Evolutionary conservation across 768 basidiomycete genomes (phyloP).

Genomic region (Boletellus ananas): DNA sequence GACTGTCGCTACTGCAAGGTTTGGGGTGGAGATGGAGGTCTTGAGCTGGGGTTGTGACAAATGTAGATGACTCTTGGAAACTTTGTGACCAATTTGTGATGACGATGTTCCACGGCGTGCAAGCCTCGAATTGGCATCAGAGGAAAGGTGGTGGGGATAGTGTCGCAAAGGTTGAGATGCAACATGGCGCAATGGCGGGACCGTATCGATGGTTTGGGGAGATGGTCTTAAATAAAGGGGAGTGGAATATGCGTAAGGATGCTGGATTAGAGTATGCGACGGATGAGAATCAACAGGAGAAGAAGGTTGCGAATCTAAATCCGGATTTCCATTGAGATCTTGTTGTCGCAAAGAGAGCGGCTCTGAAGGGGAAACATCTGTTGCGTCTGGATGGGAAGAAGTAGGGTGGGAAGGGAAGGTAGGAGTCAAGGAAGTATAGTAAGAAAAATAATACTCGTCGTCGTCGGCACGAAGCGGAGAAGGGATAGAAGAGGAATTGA

Average conservation of each 20-base stretch:
- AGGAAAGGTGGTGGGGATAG: constrained; percentile 8
- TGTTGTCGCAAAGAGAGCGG: constrained; percentile 15
- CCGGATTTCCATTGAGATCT: constrained; percentile 12
- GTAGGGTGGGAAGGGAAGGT: constrained; percentile 7
- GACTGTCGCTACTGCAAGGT: constrained; percentile 35
- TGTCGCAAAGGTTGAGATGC: constrained; percentile 23
- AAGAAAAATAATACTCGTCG: constrained; percentile 51
- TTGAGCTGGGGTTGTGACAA: constrained; percentile 34
- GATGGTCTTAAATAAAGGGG: constrained; percentile 10
- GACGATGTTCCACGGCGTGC: not conserved
- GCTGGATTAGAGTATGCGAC: constrained; percentile 31
- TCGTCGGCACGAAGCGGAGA: constrained; percentile 29
- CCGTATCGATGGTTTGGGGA: not conserved
- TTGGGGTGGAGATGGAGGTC: constrained; percentile 62
- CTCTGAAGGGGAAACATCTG: too few relatives aligned
- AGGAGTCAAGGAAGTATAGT: constrained; percentile 41
- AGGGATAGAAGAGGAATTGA: constrained; percentile 11
- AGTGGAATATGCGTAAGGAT: constrained; percentile 52
- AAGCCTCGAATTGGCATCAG: not conserved
- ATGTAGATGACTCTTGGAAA: not conserved
- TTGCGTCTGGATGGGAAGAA: constrained; percentile 14
- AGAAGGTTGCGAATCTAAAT: constrained; percentile 15
- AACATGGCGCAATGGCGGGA: constrained; percentile 17
- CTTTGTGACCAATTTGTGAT: constrained; percentile 4
- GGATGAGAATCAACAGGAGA: constrained; percentile 13